Conservation (phyloP, 345 rosid species). For the Punica granatum region DNA sequence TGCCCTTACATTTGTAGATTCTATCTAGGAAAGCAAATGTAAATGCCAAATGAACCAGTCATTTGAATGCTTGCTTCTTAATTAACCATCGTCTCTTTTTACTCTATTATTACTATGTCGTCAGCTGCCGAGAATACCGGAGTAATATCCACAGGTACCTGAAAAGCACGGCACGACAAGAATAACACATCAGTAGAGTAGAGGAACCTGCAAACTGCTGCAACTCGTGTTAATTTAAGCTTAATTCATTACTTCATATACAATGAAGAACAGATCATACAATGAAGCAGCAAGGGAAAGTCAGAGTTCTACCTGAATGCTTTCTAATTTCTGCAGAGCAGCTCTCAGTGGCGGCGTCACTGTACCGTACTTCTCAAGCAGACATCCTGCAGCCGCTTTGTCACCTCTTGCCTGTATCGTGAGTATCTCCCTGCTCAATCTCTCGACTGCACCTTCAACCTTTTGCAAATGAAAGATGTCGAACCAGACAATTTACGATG, state of each 20-base stretch:
- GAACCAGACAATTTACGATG: not conserved
- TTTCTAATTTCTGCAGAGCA: slow-evolving; percentile 58
- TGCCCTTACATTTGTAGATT: no score
- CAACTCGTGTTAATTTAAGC: not conserved
- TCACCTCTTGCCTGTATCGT: slow-evolving; percentile 85
- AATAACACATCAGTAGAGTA: not conserved
- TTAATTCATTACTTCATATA: not conserved
- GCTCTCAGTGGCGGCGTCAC: slow-evolving; percentile 55
- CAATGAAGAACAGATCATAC: no score
- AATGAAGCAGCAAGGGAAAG: not conserved
- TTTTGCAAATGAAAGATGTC: slow-evolving; percentile 5
- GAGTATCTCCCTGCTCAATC: slow-evolving; percentile 73
- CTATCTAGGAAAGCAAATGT: no score
- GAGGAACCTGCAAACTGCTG: not conserved
- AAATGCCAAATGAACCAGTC: no score
- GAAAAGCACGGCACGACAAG: not conserved
- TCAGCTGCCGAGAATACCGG: slow-evolving; percentile 53
- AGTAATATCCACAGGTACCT: slow-evolving; percentile 84
- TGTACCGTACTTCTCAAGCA: slow-evolving; percentile 50
- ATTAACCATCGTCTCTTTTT: no score
- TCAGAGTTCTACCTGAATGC: slow-evolving; percentile 38
- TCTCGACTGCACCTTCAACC: slow-evolving; percentile 76
- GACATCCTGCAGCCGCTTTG: slow-evolving; percentile 60
- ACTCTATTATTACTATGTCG: slow-evolving; percentile 20
- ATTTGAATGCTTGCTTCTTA: no score